Evolutionary conservation across 495 filamentous ascomycete genomes (phyloP).

Genomic region (Hypoxylon rickii): DNA sequence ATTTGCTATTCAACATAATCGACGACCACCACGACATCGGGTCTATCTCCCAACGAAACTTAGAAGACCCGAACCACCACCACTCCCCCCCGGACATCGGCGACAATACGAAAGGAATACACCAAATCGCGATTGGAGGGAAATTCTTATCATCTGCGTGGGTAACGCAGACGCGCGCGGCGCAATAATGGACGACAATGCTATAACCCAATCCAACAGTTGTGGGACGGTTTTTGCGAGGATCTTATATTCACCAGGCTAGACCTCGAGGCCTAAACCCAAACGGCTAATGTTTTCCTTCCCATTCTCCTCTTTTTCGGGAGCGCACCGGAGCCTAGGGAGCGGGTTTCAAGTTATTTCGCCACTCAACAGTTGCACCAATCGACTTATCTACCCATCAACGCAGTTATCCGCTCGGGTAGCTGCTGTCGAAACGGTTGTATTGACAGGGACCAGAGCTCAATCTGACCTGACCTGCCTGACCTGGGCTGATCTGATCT

Average conservation of each 20-base stretch:
- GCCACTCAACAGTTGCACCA: constrained; percentile 22
- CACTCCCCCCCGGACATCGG: constrained; percentile 14
- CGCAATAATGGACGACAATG: constrained; percentile 16
- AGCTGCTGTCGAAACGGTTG: no score
- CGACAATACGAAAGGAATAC: no score
- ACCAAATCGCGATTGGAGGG: constrained; percentile 12
- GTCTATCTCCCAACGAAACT: not conserved
- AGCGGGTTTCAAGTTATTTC: constrained; percentile 15
- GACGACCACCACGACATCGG: not conserved
- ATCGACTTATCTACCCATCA: constrained; percentile 20
- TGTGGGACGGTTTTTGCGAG: no score
- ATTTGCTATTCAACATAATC: not conserved
- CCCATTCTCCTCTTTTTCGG: not conserved
- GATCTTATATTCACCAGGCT: no score
- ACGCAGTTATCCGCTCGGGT: no score
- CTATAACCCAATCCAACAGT: not conserved
- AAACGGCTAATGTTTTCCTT: not conserved
- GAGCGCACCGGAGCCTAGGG: no score
- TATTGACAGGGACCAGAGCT: constrained; percentile 18
- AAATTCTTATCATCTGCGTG: constrained; percentile 1
- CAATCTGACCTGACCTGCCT: no score
- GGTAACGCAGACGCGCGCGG: constrained; percentile 9
- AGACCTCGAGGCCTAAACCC: not conserved
- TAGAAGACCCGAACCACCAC: constrained; percentile 18
- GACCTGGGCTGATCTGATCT: no score